These are phyloP conservation scores for Neopestalotiopsis sp. DNA, from an alignment of 2,329 filamentous ascomycete species.

Conservation along the genomic window DNA sequence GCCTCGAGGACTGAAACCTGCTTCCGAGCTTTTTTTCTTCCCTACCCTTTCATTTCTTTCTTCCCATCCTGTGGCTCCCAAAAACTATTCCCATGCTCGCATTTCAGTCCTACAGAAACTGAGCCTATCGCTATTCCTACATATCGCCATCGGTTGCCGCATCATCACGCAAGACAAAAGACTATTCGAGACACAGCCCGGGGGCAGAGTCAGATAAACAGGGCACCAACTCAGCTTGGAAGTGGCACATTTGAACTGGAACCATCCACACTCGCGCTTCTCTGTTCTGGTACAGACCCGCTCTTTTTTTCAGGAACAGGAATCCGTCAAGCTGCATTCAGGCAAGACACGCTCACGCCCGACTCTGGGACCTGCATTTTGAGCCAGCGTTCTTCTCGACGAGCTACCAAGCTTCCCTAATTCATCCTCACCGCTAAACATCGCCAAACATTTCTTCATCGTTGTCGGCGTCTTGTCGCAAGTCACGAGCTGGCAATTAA, in stretches of 20 bases:
- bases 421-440: not conserved
- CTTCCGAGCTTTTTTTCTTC: slow-evolving; percentile 11
- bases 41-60: not conserved
- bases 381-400: not conserved
- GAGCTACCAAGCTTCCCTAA: not conserved
- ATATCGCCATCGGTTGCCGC: not conserved
- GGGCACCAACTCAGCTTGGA: not conserved
- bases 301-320: slow-evolving; percentile 16
- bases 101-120: not conserved
- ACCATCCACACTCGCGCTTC: slow-evolving; percentile 6
- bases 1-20: slow-evolving; percentile 18
- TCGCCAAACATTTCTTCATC: not conserved
- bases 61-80: not conserved
- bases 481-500: not conserved
- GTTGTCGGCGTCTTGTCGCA: not conserved
- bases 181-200: slow-evolving; percentile 3
- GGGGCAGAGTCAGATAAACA: not conserved
- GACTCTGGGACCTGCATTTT: slow-evolving; percentile 7
- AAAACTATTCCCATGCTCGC: not conserved
- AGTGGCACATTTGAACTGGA: not conserved
- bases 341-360: not conserved
- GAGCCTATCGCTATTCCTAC: not conserved
- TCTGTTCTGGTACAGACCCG: not conserved
- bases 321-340: slow-evolving; percentile 11
- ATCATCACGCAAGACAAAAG: not conserved